Evolutionary conservation across 768 basidiomycete species (phyloP), one percentile per base, ranked within the genome.

Genomic region (Kwoniella botswanensis): DNA sequence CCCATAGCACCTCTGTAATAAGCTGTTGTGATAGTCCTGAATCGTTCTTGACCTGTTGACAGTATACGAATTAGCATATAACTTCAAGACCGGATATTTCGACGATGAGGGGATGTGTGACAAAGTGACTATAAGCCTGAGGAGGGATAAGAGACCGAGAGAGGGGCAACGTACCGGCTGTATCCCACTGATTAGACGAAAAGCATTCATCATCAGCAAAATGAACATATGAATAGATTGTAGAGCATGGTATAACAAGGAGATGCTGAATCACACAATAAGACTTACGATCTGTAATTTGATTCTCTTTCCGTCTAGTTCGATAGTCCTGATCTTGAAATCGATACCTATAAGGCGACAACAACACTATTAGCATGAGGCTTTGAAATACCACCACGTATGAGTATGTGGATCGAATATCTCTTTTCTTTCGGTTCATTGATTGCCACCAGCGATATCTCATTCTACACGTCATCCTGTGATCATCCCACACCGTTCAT

Each of bases 1-100:
- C 96, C 96, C 92, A 96, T 96, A 22, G 96, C 96, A 55, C 95
- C 95, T 74, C 96, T 91, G 87, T 98, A 98, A 85, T 98, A 98
- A 17, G 96, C 94, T 18, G 95, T 95, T 56, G 96, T 98, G 84
- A 98, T 98, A 24, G 96, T 98, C 81, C 95, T 88, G 87, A 98
- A 98, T 22, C 95, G 91, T 86, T 98, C 96, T 86, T 98, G 95
- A 50, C 96, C 96, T 67, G 94, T 93, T 18, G 13, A 10, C n/a
- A 44, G 71, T 94, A 95, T 22, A 43, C 12, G 10, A 22, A 94
- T 95, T 22, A 60, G 59, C 59, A 60, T 50, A 18, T 50, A 35
- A 35, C 35, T 35, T 35, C 35, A 35, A 6, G 35, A 35, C 35
- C 35, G 1, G 35, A 35, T 35, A 35, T 35, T 35, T 35, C 35